phyloP scores from a whole-genome alignment of 148 eudicot species.

The Silene uniflora region DNA sequence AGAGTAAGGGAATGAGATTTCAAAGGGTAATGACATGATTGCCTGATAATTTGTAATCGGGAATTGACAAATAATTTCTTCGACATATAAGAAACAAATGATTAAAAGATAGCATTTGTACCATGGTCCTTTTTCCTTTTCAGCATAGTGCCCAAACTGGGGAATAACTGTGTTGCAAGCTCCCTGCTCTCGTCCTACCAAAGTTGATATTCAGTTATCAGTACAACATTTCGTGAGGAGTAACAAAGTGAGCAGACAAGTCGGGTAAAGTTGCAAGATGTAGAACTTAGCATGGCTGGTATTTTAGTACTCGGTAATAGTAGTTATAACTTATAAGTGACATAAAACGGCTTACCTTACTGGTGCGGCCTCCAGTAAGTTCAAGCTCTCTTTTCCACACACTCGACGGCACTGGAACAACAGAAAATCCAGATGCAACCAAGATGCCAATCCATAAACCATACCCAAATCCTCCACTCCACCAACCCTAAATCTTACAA shows the following conservation, averaged over 20 bases:
- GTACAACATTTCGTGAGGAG: neutral
- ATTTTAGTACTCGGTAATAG: neutral
- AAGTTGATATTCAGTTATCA: neutral
- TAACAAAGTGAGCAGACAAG: neutral
- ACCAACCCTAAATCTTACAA: constrained; percentile 77
- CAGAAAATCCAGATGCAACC: constrained; percentile 90
- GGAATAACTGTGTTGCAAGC: constrained; percentile 70
- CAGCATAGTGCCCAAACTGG: constrained; percentile 56
- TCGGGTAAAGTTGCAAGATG: neutral
- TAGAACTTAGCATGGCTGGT: neutral
- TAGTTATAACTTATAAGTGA: neutral
- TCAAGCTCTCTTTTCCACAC: constrained; percentile 77
- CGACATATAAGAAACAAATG: neutral
- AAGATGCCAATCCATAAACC: constrained; percentile 85
- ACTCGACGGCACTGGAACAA: constrained; percentile 72
- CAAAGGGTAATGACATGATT: too few relatives aligned
- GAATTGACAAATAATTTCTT: too few relatives aligned
- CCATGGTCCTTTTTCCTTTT: constrained; percentile 96
- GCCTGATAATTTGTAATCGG: too few relatives aligned
- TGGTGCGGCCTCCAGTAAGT: constrained; percentile 55
- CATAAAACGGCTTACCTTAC: constrained; percentile 51
- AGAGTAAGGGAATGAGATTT: too few relatives aligned
- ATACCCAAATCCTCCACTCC: constrained; percentile 90
- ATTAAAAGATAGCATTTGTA: constrained; percentile 19
- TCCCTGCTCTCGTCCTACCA: constrained; percentile 88